Percentiles rank a stretch among this genome's conserved stretches.
Conservation (phyloP, 2,329 filamentous ascomycete species). For the Pseudocercospora fijiensis region DNA sequence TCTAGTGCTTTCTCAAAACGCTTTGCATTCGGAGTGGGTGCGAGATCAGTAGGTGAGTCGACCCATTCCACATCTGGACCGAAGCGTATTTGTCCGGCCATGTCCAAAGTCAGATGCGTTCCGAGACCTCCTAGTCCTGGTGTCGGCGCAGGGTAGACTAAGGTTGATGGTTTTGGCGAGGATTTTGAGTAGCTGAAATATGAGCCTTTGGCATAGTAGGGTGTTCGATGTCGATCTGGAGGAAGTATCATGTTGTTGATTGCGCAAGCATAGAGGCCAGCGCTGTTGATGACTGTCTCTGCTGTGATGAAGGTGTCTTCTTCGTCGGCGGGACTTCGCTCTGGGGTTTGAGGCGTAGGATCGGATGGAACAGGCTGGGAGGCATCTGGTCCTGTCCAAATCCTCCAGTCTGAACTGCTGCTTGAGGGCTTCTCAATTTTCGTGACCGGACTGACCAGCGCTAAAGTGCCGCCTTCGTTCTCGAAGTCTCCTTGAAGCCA, state of each 20-base stretch:
- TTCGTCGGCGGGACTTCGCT: conserved; percentile 40
- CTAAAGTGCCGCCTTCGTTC: conserved; percentile 70
- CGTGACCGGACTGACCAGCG: conserved; percentile 66
- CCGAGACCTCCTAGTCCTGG: conserved; percentile 82
- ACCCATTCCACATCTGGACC: conserved; percentile 97
- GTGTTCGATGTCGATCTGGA: conserved; percentile 52
- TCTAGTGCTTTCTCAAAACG: conserved; percentile 66
- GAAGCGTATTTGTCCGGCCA: conserved; percentile 80
- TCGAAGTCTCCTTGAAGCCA: conserved; percentile 75
- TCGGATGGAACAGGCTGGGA: conserved; percentile 27
- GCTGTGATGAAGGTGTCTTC: conserved; percentile 60
- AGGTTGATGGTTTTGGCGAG: conserved; percentile 63
- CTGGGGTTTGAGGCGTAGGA: conserved; percentile 27
- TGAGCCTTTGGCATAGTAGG: conserved; percentile 89
- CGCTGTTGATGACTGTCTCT: conserved; percentile 79
- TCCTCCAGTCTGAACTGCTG: conserved; percentile 66
- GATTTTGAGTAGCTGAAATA: conserved; percentile 82
- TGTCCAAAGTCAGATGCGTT: conserved; percentile 89
- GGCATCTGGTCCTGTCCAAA: conserved; percentile 50
- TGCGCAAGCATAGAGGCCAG: conserved; percentile 72
- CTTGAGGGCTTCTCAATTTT: conserved; percentile 51
- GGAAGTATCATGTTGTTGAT: conserved; percentile 82
- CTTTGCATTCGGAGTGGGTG: conserved; percentile 57
- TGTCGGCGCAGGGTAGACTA: conserved; percentile 84
- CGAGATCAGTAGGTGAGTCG: conserved; percentile 65